phyloP scores from a whole-genome alignment of 257 asterid species.

The Solanum paucissectum region DNA sequence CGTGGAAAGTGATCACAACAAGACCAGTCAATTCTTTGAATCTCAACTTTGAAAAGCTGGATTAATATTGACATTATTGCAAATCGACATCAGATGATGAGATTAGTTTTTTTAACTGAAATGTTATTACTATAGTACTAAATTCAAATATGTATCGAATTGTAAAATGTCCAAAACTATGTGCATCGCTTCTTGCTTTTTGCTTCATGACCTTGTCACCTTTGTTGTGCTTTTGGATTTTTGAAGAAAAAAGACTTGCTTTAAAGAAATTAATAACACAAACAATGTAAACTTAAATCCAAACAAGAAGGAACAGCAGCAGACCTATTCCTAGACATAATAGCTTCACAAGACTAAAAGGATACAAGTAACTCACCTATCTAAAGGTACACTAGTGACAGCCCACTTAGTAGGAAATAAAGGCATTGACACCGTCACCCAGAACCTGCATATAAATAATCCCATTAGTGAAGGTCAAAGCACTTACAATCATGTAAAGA shows the following conservation, averaged over 20 bases:
- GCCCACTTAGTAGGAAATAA: constrained; percentile 65
- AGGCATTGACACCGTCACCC: constrained; percentile 58
- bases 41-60: neutral
- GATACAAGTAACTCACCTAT: constrained; percentile 49
- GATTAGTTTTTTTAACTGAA: neutral
- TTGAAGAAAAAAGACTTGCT: neutral
- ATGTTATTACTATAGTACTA: neutral
- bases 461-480: neutral
- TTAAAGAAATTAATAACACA: neutral
- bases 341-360: neutral
- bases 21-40: neutral
- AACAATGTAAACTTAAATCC: neutral
- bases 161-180: neutral
- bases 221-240: neutral
- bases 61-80: neutral
- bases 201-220: neutral
- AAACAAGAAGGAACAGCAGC: neutral
- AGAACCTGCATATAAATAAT: constrained; percentile 51
- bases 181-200: neutral
- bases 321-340: neutral
- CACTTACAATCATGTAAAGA: neutral
- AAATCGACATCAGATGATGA: neutral
- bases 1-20: neutral
- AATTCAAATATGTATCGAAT: neutral
- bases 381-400: constrained; percentile 52